Percentiles rank a stretch among this genome's conserved stretches.
These are phyloP conservation scores for Articulospora tetracladia DNA, from an alignment of 495 filamentous ascomycete genomes.

Conservation along the genomic window DNA sequence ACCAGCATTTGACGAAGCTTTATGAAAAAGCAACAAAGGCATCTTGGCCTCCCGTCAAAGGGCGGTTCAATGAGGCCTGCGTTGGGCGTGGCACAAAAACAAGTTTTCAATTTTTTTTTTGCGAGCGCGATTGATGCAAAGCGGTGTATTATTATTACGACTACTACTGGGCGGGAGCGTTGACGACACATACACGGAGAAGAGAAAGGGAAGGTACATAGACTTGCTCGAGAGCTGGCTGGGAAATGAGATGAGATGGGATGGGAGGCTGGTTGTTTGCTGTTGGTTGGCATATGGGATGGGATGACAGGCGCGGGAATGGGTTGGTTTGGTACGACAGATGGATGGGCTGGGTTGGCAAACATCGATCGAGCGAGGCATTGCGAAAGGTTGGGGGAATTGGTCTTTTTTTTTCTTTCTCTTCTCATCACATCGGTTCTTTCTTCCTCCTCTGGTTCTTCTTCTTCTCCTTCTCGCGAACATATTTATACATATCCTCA, in stretches of 20 bases:
- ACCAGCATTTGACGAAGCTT: conserved; percentile 22
- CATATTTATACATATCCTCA: background rate
- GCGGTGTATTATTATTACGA: conserved; percentile 27
- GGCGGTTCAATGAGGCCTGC: background rate
- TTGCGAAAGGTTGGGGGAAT: background rate
- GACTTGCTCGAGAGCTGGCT: background rate
- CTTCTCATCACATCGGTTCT: background rate
- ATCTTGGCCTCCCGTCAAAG: background rate
- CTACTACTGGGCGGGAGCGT: background rate
- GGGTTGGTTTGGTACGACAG: conserved; percentile 8
- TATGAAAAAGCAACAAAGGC: conserved; percentile 18
- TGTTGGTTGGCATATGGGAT: background rate
- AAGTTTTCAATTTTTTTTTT: too few species aligned
- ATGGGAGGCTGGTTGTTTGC: background rate
- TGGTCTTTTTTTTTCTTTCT: background rate
- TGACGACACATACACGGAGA: background rate
- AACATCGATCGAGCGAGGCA: background rate
- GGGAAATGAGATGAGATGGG: conserved; percentile 17
- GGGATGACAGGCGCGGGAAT: background rate
- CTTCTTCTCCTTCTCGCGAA: background rate
- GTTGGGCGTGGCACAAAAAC: background rate
- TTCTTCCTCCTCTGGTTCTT: background rate
- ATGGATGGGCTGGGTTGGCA: background rate
- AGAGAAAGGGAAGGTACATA: background rate
- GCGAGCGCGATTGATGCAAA: too few species aligned